Evolutionary conservation across 164 flowering plant genomes (phyloP).

Genomic region (Stephania cephalantha): DNA sequence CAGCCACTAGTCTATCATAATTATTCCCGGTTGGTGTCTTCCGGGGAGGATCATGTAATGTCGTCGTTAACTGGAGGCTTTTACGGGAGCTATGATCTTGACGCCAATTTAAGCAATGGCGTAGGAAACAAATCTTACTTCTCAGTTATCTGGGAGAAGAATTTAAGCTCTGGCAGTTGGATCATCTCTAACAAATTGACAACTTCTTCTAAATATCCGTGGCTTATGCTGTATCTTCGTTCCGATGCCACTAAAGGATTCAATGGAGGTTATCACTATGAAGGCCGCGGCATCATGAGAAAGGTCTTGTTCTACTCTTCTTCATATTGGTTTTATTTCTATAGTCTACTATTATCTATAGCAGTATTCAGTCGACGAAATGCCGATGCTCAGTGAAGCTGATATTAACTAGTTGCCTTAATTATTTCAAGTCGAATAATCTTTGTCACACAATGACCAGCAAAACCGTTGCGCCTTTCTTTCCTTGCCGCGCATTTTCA

Average conservation of each 20-base stretch:
- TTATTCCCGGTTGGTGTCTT: background rate
- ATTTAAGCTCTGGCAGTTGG: slow-evolving; percentile 55
- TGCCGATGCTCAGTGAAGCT: slow-evolving; percentile 6
- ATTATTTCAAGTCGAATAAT: background rate
- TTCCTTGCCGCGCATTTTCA: background rate
- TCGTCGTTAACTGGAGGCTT: slow-evolving; percentile 39
- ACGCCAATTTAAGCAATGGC: slow-evolving; percentile 27
- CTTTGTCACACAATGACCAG: background rate
- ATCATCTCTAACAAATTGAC: slow-evolving; percentile 50
- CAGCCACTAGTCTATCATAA: slow-evolving; percentile 57
- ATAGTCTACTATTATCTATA: slow-evolving; percentile 7
- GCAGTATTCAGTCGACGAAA: slow-evolving; percentile 19
- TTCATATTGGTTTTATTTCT: background rate
- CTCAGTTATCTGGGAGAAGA: slow-evolving; percentile 72
- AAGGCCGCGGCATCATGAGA: slow-evolving; percentile 42
- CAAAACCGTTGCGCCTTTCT: background rate
- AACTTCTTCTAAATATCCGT: slow-evolving; percentile 70
- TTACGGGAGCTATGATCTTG: slow-evolving; percentile 62
- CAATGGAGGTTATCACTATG: slow-evolving; percentile 77
- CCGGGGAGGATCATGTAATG: slow-evolving; percentile 14
- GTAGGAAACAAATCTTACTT: slow-evolving; percentile 41
- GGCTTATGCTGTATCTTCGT: slow-evolving; percentile 83
- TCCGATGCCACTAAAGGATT: slow-evolving; percentile 74
- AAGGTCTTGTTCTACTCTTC: slow-evolving; percentile 25
- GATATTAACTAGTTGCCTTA: background rate